These are phyloP conservation scores for Pelomyxa schiedti DNA, from an alignment of 78 protist species.

Conservation along the genomic window DNA sequence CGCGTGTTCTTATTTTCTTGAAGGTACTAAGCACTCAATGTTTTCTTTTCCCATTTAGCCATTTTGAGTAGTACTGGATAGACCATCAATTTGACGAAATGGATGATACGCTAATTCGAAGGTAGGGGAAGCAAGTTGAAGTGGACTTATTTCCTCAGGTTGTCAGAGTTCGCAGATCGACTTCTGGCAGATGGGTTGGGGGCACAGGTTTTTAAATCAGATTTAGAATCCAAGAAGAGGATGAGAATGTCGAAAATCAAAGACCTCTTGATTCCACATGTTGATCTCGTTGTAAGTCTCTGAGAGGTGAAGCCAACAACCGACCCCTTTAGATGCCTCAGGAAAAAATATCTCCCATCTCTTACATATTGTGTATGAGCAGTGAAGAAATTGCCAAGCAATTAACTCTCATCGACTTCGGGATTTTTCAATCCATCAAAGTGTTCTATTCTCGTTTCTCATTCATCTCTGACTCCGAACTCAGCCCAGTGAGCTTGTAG, in stretches of 20 bases:
- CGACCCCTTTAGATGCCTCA: conserved; percentile 8
- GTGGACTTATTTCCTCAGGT: neutral
- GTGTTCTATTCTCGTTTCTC: conserved; percentile 27
- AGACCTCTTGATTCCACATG: neutral
- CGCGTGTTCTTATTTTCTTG: neutral
- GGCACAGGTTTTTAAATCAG: neutral
- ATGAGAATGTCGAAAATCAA: neutral
- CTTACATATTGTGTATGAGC: conserved; percentile 7
- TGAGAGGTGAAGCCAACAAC: neutral
- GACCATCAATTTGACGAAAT: neutral
- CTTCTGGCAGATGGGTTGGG: neutral
- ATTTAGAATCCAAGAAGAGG: neutral
- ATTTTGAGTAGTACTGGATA: neutral
- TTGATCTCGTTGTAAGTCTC: neutral
- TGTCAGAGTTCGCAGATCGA: neutral
- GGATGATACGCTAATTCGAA: neutral
- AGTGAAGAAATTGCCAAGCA: conserved; percentile 58
- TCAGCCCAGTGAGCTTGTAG: conserved; percentile 45
- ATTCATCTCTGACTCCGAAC: too few relatives aligned
- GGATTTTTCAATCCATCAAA: conserved; percentile 32
- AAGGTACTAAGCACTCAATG: conserved; percentile 22
- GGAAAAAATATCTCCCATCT: conserved; percentile 20
- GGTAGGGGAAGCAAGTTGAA: neutral
- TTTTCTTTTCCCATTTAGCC: conserved; percentile 35
- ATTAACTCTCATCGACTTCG: conserved; percentile 51